Conservation (phyloP, 2,329 filamentous ascomycete species). For the Cercospora sp. region DNA sequence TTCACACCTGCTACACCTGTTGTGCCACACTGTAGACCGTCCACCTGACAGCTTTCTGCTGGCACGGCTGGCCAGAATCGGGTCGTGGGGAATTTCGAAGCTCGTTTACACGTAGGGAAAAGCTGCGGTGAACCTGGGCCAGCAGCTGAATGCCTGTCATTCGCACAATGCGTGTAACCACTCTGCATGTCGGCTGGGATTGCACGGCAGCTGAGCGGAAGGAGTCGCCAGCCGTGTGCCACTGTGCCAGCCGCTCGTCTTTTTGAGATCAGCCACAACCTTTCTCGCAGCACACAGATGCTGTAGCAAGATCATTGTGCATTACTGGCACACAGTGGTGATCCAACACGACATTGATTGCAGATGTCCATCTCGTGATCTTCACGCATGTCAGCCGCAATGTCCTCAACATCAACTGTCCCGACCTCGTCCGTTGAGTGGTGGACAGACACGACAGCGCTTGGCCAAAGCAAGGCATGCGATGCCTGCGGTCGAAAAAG, state of each 20-base stretch:
- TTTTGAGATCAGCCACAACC: conserved; percentile 18
- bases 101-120: conserved; percentile 17
- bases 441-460: background rate
- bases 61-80: conserved; percentile 9
- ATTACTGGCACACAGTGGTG: background rate
- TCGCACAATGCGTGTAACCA: conserved; percentile 19
- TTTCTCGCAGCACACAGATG: conserved; percentile 11
- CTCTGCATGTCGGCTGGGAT: conserved; percentile 5
- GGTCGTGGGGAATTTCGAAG: conserved; percentile 5
- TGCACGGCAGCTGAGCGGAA: conserved; percentile 5
- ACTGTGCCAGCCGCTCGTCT: conserved; percentile 9
- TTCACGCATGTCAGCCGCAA: conserved; percentile 2
- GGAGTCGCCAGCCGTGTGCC: conserved; percentile 7
- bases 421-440: conserved; percentile 1
- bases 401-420: background rate
- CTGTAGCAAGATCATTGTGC: background rate
- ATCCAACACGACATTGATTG: background rate
- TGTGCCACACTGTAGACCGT: conserved; percentile 9
- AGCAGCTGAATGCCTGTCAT: conserved; percentile 17
- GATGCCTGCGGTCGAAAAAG: background rate
- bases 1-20: conserved; percentile 18
- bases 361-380: background rate
- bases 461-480: conserved; percentile 13
- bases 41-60: conserved; percentile 15
- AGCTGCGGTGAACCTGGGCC: conserved; percentile 12